A percentile compares a stretch with the other conserved stretches of the same genome.
Conservation (phyloP, 2,329 filamentous ascomycete genomes). For the Cladophialophora immunda region DNA sequence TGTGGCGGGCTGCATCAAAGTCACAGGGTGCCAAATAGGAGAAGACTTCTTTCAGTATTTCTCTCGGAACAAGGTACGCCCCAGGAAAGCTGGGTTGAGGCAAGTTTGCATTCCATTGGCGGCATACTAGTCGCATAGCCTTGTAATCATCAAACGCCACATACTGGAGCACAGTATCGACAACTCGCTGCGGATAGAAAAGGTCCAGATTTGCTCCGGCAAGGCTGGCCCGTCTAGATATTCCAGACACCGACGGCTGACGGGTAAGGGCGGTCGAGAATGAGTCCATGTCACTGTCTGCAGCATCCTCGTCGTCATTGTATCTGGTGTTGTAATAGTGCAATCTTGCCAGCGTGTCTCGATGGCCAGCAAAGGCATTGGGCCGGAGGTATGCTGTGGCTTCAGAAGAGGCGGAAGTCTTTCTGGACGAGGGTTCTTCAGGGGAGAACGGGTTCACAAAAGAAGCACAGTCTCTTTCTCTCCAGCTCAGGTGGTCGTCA, state of each 20-base stretch:
- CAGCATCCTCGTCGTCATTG: conserved; percentile 3
- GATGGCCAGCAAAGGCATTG: conserved; percentile 36
- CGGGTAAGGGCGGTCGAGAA: conserved; percentile 9
- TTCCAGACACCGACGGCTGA: conserved; percentile 5
- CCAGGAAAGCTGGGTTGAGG: conserved; percentile 31
- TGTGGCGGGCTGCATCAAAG: conserved; percentile 69
- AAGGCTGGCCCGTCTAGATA: conserved; percentile 3
- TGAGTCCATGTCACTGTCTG: conserved; percentile 10
- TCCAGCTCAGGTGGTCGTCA: conserved; percentile 24
- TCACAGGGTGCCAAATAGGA: conserved; percentile 55
- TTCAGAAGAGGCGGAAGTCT: conserved; percentile 29
- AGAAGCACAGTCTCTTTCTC: conserved; percentile 8
- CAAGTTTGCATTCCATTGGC: conserved; percentile 34
- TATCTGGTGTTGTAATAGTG: background rate
- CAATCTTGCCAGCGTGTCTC: conserved; percentile 41
- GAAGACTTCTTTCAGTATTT: conserved; percentile 61
- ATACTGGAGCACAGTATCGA: conserved; percentile 27
- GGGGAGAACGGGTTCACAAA: conserved; percentile 30
- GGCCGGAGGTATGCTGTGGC: conserved; percentile 30
- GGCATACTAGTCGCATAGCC: conserved; percentile 36
- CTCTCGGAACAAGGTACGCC: conserved; percentile 49
- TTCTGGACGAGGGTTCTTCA: conserved; percentile 22
- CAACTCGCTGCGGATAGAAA: conserved; percentile 30
- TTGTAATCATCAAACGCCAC: conserved; percentile 37
- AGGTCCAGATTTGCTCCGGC: conserved; percentile 10